Base-by-base conservation (phyloP, 23 red algal species). In the Gracilaria vermiculophylla region DNA sequence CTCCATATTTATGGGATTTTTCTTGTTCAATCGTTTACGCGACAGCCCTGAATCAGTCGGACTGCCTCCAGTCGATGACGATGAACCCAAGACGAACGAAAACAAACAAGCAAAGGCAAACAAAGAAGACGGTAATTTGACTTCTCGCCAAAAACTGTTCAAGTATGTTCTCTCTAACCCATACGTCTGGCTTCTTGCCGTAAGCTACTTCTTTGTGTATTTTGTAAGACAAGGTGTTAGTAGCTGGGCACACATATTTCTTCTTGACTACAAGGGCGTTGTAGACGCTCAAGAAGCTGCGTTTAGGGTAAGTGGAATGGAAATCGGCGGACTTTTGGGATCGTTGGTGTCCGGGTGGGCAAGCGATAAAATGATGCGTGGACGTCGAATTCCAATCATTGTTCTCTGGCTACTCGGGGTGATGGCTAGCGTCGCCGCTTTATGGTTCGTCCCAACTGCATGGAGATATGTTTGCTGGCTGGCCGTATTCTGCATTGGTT, bases 131-230 rank as follows among this genome's bases (percentile, higher is more conserved):
- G 85, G 70, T 0, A 39, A 86, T 55, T 71, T 94, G 29, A 88
- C 89, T 11, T 51, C 85, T 21, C 57, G 61, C 27, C 72, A 92
- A 74, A 95, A 79, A 51, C 77, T 99, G 20, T 53, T 92, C 56
- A 92, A 86, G 43, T 81, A 99, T 71, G 97, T 99, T 47, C 47
- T 99, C 6, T 93, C 92, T 19, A 99, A 99, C 67, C 92, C 97
- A 20, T 99, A 99, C 51, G 94, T 99, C 19, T 93, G 92, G 97
- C 87, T 99, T 60, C 91, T 99, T 45, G 97, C 93, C 6, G 32
- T 99, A 43, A 89, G 73, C 21, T 99, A 99, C 69, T 99, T 99
- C 82, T 99, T 99, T 77, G 92, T 99, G 69, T 99, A 99, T 76
- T 99, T 99, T 89, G 91, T 94, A 43, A 90, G 97, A 40, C 93